These are phyloP conservation scores for Metschnikowia santaceciliae DNA, from an alignment of 805 yeast species.

Conservation along the genomic window DNA sequence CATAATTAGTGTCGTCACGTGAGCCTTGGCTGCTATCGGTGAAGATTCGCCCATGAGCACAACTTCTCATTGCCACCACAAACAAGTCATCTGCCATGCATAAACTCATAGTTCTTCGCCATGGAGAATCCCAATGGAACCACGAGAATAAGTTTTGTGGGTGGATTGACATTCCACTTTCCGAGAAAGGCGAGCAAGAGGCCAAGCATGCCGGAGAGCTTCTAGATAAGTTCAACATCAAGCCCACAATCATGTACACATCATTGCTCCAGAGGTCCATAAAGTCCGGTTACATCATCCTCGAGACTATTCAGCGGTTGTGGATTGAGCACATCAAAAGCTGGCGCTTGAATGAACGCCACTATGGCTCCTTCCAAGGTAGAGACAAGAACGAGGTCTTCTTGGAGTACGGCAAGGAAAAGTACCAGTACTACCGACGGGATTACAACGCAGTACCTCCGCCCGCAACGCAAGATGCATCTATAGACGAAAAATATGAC, in stretches of 20 bases:
- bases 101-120: slow-evolving; percentile 40
- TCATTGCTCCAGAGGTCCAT: slow-evolving; percentile 39
- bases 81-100: slow-evolving; percentile 13
- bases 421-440: slow-evolving; percentile 37
- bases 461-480: slow-evolving; percentile 24
- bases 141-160: slow-evolving; percentile 43
- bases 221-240: slow-evolving; percentile 24
- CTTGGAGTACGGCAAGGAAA: slow-evolving; percentile 32
- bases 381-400: slow-evolving; percentile 34
- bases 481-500: slow-evolving; percentile 36
- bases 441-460: slow-evolving; percentile 39
- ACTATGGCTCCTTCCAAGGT: slow-evolving; percentile 43
- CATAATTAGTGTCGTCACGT: neutral
- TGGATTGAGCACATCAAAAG: slow-evolving; percentile 37
- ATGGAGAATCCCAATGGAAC: slow-evolving; percentile 43
- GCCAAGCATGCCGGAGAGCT: slow-evolving; percentile 38
- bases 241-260: slow-evolving; percentile 35
- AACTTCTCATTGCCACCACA: neutral
- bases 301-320: slow-evolving; percentile 27
- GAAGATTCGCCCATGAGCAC: neutral
- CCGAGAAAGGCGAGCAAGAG: slow-evolving; percentile 35
- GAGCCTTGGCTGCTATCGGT: neutral
- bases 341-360: slow-evolving; percentile 44
- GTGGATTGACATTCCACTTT: slow-evolving; percentile 42
- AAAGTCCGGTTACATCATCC: slow-evolving; percentile 38